Base-by-base conservation (phyloP, 2,329 filamentous ascomycete species). In the Exutisphaerella laricina region DNA sequence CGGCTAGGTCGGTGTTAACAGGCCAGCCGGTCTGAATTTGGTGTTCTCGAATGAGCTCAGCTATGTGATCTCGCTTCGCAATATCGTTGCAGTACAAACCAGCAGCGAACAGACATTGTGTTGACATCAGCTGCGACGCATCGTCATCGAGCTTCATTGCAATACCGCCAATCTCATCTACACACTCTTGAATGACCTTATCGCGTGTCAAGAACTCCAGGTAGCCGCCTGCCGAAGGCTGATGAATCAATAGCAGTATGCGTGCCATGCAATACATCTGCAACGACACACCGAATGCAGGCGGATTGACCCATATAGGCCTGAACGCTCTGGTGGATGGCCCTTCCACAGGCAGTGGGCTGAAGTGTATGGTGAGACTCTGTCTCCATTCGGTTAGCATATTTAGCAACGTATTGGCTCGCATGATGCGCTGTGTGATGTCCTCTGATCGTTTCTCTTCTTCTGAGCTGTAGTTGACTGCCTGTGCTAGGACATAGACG, bases 381-480 rank as follows among this genome's bases (percentile, higher is more conserved):
- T 58, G 54, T 37, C 68, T 57, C 73, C 74, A 77, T 40, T 75
- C 73, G 14, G 72, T 66, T 4, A 78, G 57, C 54, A 72, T 69
- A 22, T 68, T 66, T 7, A 73, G 60, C 0, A 77, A 57, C 7
- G 66, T 66, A 43, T 69, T 68, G 1, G 58, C 59, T 14, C 49
- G 46, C n/a, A 49, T 12, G 10, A 77, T 70, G 14, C 73, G 66
- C 23, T 53, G 53, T n/a, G 58, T 49, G 14, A 70, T 60, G 41
- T 64, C 64, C 23, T 65, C 53, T 35, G 72, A 66, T 21, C 68
- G 6, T 23, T 59, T 63, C 42, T 71, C 70, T 44, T 76, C 71
- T n/a, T 70, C 66, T 0, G 75, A 75, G 35, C 73, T 74, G 57
- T 77, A 81, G 48, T 79, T 78, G 3, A 80, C 71, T 2, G 72